These are phyloP conservation scores for Aspergillus novofumigatus DNA, from an alignment of 2,329 filamentous ascomycete genomes.

Conservation along the genomic window DNA sequence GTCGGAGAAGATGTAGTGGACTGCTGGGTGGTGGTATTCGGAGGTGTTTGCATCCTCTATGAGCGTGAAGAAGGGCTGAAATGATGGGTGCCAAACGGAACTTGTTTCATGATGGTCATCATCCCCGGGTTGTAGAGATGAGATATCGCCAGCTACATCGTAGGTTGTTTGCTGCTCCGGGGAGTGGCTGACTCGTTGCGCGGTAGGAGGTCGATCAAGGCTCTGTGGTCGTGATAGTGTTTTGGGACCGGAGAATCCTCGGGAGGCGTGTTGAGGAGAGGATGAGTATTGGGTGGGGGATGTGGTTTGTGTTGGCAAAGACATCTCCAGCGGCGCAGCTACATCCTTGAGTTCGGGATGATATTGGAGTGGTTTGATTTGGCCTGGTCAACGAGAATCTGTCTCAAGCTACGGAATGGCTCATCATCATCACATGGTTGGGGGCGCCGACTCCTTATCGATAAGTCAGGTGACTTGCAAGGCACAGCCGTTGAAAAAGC, in stretches of 20 bases:
- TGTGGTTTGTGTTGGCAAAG: conserved; percentile 27
- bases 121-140: conserved; percentile 9
- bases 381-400: not conserved
- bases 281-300: conserved; percentile 24
- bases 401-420: not conserved
- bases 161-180: conserved; percentile 9
- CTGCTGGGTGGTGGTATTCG: conserved; percentile 74
- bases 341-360: conserved; percentile 23
- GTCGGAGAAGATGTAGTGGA: conserved; percentile 91
- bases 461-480: conserved; percentile 14
- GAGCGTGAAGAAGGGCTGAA: conserved; percentile 80
- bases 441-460: conserved; percentile 25
- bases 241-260: conserved; percentile 9
- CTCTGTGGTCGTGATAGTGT: conserved; percentile 18
- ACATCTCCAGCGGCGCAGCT: conserved; percentile 30
- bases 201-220: conserved; percentile 15
- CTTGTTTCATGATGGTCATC: conserved; percentile 14
- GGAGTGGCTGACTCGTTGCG: conserved; percentile 9
- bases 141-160: conserved; percentile 5
- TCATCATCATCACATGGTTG: not conserved
- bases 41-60: conserved; percentile 70
- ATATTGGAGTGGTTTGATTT: conserved; percentile 1
- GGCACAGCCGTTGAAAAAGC: not conserved
- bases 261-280: conserved; percentile 24
- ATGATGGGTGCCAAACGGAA: conserved; percentile 43